Base-by-base conservation (phyloP, 176 grass and related monocot genomes). In the Zoysia japonica region DNA sequence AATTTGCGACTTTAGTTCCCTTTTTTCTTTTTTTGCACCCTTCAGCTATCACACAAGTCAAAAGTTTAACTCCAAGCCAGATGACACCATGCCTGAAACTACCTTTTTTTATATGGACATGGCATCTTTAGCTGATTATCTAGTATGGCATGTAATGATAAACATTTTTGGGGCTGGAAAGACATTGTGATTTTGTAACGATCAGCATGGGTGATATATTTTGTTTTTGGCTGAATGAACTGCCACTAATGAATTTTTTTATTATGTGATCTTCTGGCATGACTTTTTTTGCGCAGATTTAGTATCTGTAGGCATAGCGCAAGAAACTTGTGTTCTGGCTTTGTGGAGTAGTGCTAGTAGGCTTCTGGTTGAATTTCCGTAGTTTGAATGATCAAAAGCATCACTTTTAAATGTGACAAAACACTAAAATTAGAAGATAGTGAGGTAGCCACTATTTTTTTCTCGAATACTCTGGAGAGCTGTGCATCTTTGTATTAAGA, bases 341-440 rank as follows among this genome's bases (percentile, higher is more conserved):
- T 36, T 37, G 10, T 3, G 1, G 16, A 48, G 1, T 35, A 44
- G 13, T 76, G 28, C 2, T 36, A 44, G 4, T 63, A 17, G 13
- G 12, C 44, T 76, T 76, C 12, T 76, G 47, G 57, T 48, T 76
- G 44, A 76, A 63, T 19, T 48, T 76, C 20, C 20, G 6, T 76
- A 35, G 3, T 48, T 63, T 37, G 37, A 63, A 47, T 47, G 7
- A 11, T 36, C 20, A 70, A 36, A 50, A 39, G 7, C 20, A 9
- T 52, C 3, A 39, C 20, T 4, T 19, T 62, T 16, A n/a, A 52
- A 49, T 51, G 61, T 37, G 9, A 9, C 1, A 1, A 65, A 74
- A 55, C 15, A 17, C 9, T 41, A 19, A 78, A 50, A 65, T 19
- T 57, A 57, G 14, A 5, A 8, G 46, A 41, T 41, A 65, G 65